Percentiles rank a stretch among this genome's conserved stretches.
phyloP scores from a whole-genome alignment of 176 grass and related monocot genomes.

The Carex littledalei region DNA sequence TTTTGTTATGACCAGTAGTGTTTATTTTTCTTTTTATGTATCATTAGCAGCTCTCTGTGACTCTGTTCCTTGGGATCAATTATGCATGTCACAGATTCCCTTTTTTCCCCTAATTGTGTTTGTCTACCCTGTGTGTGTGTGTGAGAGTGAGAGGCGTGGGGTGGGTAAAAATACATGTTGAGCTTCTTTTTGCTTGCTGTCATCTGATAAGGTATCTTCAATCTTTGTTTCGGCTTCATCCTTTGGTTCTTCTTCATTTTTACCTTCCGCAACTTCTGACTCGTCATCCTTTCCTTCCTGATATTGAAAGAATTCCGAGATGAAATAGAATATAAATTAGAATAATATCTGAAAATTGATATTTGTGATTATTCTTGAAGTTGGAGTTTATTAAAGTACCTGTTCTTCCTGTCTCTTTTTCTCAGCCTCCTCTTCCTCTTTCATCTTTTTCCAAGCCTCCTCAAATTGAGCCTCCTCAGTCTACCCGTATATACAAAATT shows the following conservation, averaged over 20 bases:
- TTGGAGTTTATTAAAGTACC: constrained; percentile 10
- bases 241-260: constrained; percentile 1
- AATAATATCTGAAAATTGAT: not conserved
- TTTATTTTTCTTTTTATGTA: too few relatives aligned
- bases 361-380: not conserved
- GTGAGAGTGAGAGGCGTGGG: not conserved
- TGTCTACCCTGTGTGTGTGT: not conserved
- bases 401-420: constrained; percentile 15
- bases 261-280: not conserved
- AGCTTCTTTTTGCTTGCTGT: constrained; percentile 24
- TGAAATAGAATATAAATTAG: not conserved
- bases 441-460: constrained; percentile 58
- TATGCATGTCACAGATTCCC: not conserved
- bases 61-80: not conserved
- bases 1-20: not conserved
- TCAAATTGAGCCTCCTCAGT: constrained; percentile 80
- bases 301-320: constrained; percentile 18
- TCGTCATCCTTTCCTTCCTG: constrained; percentile 14
- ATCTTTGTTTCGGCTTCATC: constrained; percentile 11
- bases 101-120: not conserved
- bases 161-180: not conserved
- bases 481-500: constrained; percentile 22
- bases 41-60: too few relatives aligned
- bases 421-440: constrained; percentile 60
- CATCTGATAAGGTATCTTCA: constrained; percentile 21